phyloP scores from a whole-genome alignment of 148 eudicot species.

The Heliosperma pusillum region DNA sequence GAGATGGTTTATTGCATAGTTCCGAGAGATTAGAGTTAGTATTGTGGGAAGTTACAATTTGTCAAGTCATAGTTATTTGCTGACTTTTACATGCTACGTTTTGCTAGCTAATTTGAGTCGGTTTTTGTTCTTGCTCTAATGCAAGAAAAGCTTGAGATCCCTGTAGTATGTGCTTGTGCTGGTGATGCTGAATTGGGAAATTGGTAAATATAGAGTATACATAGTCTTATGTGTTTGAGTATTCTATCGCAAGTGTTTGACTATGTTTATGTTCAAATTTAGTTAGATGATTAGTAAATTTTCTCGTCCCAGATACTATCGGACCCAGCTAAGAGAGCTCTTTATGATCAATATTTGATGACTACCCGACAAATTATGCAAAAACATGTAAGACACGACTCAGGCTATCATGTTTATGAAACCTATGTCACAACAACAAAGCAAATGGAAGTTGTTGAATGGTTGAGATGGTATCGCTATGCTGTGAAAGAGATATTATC shows the following conservation, averaged over 20 bases:
- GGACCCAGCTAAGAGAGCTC: constrained; percentile 67
- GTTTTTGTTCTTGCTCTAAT: background rate
- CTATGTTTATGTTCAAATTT: background rate
- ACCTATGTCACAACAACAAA: constrained; percentile 35
- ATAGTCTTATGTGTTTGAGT: background rate
- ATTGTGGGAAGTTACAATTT: background rate
- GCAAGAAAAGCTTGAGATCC: background rate
- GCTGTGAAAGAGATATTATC: constrained; percentile 69
- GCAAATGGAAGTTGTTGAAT: constrained; percentile 96
- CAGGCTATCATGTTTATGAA: constrained; percentile 51
- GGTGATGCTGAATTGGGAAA: background rate
- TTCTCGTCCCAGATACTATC: constrained; percentile 73
- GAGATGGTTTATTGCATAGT: background rate
- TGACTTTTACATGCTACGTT: background rate
- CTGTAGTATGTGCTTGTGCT: background rate
- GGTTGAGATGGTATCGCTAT: constrained; percentile 89
- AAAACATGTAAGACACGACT: constrained; percentile 35
- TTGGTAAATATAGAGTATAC: background rate
- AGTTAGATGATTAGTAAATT: constrained; percentile 1
- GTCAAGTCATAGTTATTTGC: background rate
- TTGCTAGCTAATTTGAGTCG: background rate
- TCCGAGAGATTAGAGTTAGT: background rate
- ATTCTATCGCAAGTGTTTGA: background rate
- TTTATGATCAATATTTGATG: constrained; percentile 66
- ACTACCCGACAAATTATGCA: constrained; percentile 44